Base-by-base conservation (phyloP, 1,284 basidiomycete genomes). In the Hypsizygus ulmarius region DNA sequence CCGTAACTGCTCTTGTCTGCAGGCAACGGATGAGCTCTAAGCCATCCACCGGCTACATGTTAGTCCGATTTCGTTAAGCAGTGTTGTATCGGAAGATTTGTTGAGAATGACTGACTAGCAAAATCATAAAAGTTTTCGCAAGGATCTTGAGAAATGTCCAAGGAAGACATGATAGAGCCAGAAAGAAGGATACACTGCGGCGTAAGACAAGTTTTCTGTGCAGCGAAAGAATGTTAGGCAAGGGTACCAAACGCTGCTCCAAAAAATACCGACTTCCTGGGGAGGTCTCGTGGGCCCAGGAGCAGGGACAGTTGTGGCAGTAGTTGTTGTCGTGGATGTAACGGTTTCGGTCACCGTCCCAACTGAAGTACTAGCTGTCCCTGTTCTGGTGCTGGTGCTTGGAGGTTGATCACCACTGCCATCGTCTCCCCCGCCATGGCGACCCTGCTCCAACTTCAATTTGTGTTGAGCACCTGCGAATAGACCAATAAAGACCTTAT, bases 61-160 rank as follows among this genome's bases (percentile, higher is more conserved):
- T 3, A 4, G 21, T 7, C 21, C 21, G 45, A 43, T 47, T 53
- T 39, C 43, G 19, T 43, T 30, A 25, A 18, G 38, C 33, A 40
- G 39, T 39, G 21, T 9, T 28, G 49, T 39, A 40, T 35, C 18
- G 35, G 44, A 47, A 35, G 27, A 47, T 19, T 34, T 16, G 42
- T 25, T 25, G 21, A 25, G 21, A 25, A 33, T 46, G 19, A 66
- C 66, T 32, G 59, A 92, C 90, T 92, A 12, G 92, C 82, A 68
- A 88, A 99, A 54, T 87, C 79, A 65, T 96, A 97, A 65, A 98
- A 98, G 68, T 95, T 87, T 57, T 97, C 90, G 69, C 96, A 99
- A 0, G 96, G 96, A 65, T 98, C 91, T 56, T 89, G 78, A 3
- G 84, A 75, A 10, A 79, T 77, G 65, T 99, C 94, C 39, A 99